Percentiles rank a stretch among this genome's conserved stretches.
Conservation (phyloP, 2,329 filamentous ascomycete species). For the Didymella pomorum region DNA sequence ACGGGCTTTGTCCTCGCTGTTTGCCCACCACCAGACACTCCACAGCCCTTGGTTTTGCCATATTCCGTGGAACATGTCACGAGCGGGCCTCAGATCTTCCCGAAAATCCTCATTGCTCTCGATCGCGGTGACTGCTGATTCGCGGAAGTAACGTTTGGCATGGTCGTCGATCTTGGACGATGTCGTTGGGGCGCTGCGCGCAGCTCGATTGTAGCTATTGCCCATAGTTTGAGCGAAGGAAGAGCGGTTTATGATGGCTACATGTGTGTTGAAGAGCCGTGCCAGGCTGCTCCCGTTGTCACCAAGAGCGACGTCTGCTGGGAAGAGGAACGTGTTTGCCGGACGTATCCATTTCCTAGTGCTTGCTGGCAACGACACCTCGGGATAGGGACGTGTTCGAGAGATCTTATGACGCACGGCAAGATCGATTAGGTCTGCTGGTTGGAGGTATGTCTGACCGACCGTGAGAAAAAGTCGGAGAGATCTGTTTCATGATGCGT, state of each 20-base stretch:
- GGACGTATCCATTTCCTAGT: constrained; percentile 15
- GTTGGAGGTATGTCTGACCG: constrained; percentile 36
- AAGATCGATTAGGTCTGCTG: constrained; percentile 39
- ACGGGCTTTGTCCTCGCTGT: constrained; percentile 34
- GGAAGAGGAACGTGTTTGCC: background rate
- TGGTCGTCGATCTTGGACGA: background rate
- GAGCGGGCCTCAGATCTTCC: background rate
- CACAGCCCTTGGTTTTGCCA: constrained; percentile 27
- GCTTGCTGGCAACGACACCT: constrained; percentile 20
- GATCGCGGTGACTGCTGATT: background rate
- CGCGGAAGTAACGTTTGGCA: background rate
- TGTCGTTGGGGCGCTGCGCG: background rate
- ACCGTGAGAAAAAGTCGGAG: constrained; percentile 32
- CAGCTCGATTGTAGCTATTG: background rate
- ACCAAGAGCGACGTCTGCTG: background rate
- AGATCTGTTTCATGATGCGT: constrained; percentile 3
- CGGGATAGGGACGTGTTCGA: constrained; percentile 24
- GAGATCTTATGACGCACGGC: constrained; percentile 23
- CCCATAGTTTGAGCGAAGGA: background rate
- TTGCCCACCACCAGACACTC: constrained; percentile 41
- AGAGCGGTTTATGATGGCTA: background rate
- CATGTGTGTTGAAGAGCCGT: background rate
- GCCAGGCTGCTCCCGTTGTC: background rate
- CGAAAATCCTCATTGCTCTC: background rate
- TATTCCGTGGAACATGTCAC: constrained; percentile 13